phyloP scores from a whole-genome alignment of 2,329 filamentous ascomycete species.

The Aspergillus costaricaensis region DNA sequence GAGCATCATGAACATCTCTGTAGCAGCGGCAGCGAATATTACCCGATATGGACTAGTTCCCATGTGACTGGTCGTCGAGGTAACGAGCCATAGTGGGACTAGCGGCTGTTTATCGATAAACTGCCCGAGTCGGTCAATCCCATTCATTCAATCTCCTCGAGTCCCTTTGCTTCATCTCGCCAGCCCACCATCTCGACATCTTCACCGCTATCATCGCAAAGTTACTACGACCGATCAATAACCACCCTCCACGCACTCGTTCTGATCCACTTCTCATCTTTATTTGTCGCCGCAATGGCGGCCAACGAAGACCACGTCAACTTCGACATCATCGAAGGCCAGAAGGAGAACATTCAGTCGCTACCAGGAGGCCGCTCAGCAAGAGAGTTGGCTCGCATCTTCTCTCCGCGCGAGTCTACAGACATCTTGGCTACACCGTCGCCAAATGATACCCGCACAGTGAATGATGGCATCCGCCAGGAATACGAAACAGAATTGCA shows the following conservation, averaged over 20 bases:
- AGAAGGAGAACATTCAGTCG: conserved; percentile 98
- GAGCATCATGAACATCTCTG: too few relatives aligned
- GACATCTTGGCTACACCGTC: conserved; percentile 63
- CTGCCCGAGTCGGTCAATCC: not conserved
- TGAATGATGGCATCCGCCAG: conserved; percentile 76
- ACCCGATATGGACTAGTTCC: conserved; percentile 5
- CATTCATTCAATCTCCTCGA: not conserved
- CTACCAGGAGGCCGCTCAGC: conserved; percentile 87
- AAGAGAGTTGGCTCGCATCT: conserved; percentile 80
- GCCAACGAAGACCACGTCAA: conserved; percentile 48
- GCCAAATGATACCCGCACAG: conserved; percentile 71
- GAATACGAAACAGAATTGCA: conserved; percentile 85
- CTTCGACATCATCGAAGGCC: conserved; percentile 92
- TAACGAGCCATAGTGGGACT: conserved; percentile 26
- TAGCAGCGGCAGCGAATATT: conserved; percentile 15
- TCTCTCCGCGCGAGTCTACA: conserved; percentile 47
- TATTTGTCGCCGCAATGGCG: conserved; percentile 53
- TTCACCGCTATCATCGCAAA: not conserved
- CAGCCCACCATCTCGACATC: conserved; percentile 7
- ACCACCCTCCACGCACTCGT: not conserved
- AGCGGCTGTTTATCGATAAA: conserved; percentile 43
- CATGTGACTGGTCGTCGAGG: conserved; percentile 36
- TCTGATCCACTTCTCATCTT: conserved; percentile 27
- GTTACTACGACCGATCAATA: not conserved
- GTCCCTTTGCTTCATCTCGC: not conserved